Base-by-base conservation (phyloP, 495 filamentous ascomycete species). In the Talaromyces liani region DNA sequence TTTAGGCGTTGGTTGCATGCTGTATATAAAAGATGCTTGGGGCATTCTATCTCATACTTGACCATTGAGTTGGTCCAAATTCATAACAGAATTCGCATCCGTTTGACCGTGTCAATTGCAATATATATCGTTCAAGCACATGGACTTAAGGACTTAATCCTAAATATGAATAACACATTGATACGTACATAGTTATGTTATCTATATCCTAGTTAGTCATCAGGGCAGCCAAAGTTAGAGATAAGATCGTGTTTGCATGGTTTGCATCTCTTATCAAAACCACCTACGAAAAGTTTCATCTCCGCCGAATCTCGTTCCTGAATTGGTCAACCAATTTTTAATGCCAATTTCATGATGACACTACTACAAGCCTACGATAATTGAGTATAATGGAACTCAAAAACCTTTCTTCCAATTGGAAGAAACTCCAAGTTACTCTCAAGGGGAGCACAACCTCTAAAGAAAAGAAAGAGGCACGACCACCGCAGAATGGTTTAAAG, bases 381-480 rank as follows among this genome's bases (percentile, higher is more conserved):
- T 53, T 62, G 49, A 51, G 12, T 62, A 63, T 16, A 56, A 80
- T 82, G 79, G 79, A 83, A 62, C 53, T 76, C 25, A 73, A 76
- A 62, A 70, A 67, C 47, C 75, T 84, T 45, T 84, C 81, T 63
- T 77, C 75, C 63, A 92, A 92, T 75, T 91, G 88, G 88, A 88
- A 89, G 69, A 90, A 86, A 73, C 80, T 91, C 63, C 87, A 90
- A 79, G 83, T 76, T 64, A 82, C 80, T 39, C 75, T 90, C 60
- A 84, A 86, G 66, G 77, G 82, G 59, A 79, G 85, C 16, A 73
- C 73, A 20, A 58, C 68, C 27, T 41, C 69, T 4, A 64, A 65
- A 22, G 79, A 80, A 67, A 75, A 72, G 45, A 66, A 71, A 39
- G 72, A 73, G 27, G 73, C 76, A 56, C 72, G 75, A 39, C 60